Base-by-base conservation (phyloP, 805 yeast genomes). In the Starmerella vitae region DNA sequence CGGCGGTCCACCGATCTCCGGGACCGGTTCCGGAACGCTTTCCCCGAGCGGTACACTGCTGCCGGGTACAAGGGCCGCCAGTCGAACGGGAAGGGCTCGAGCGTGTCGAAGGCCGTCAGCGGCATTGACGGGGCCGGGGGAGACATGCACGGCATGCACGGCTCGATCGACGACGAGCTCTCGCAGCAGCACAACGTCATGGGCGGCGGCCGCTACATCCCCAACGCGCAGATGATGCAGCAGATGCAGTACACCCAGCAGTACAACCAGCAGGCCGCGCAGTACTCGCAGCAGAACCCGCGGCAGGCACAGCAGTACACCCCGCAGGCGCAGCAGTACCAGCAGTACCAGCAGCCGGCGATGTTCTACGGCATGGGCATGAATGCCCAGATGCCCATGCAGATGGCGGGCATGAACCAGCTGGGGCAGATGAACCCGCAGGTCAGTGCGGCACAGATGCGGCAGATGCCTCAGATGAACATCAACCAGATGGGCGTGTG, bases 1-100 rank as follows among this genome's bases (percentile, higher is more conserved):
- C 56, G 69, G 33, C 61, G 69, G 19, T 57, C 65, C 18, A 64
- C 68, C 3, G 69, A 64, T 38, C 51, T 64, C 38, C 57, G 69
- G 12, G 69, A 64, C 47, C 52, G 68, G 31, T 64, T 64, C 54
- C 52, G 68, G 26, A 64, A 64, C 46, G 68, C 68, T 20, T 64
- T 61, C 51, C 68, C 68, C 5, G 64, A 63, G 22, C 50, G 60
- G 18, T 64, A 64, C 46, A 58, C 61, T 9, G 64, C 65, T 3
- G 68, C 68, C 6, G 68, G 68, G 10, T 64, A 63, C 53, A 64
- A 64, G 49, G 62, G 63, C 35, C 59, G 64, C 32, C 32, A 41
- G 30, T 36, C 46, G 17, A 42, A 32, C 24, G 34, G 36, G 27
- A 38, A 37, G 38, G 38, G 31, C 19, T 18, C 30, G 6, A 12